Base-by-base conservation (phyloP, 176 grass and related monocot species). In the Calamus simplicifolius region DNA sequence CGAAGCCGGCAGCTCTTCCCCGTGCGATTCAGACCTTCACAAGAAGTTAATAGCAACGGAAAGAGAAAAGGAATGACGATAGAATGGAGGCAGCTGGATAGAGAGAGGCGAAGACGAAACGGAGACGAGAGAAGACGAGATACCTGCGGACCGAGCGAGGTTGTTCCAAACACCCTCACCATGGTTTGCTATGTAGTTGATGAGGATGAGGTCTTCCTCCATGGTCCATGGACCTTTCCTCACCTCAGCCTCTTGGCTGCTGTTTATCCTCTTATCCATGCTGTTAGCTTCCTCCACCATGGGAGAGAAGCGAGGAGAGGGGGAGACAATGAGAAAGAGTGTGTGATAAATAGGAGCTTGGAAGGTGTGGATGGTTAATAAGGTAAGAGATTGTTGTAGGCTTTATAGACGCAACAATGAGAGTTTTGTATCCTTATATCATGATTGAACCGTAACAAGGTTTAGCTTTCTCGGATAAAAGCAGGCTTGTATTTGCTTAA, bases 1-100 rank as follows among this genome's bases (percentile, higher is more conserved):
- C 70, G 58, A 1, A 73, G 70, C 18, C 70, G 48, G 70, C 70
- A 73, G 50, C 70, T 73, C 70, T 73, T 73, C 70, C 70, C 70
- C 8, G 70, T 73, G 16, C 70, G 58, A 16, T 73, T 73, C 57
- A 73, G 27, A 61, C 70, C 70, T 73, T 23, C 13, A 14, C 27
- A 31, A 27, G 25, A 53, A 21, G 14, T 27, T 3, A 53, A 31
- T 53, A 66, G 25, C 1, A n/a, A 17, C 30, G 23, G 5, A 49
- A 19, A 25, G 19, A 18, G 6, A 25, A 4, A 25, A 38, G 17
- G 21, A 43, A 43, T 12, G 35, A 29, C 4, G 12, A 43, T 12
- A 43, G 35, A 6, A 43, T 2, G 35, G 7, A 12, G 35, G 8
- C 35, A 43, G 35, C 8, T 2, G 12, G 35, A 43, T 43, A 10